These are phyloP conservation scores for Xylariaceae sp. DNA, from an alignment of 2,329 filamentous ascomycete genomes.

Conservation along the genomic window DNA sequence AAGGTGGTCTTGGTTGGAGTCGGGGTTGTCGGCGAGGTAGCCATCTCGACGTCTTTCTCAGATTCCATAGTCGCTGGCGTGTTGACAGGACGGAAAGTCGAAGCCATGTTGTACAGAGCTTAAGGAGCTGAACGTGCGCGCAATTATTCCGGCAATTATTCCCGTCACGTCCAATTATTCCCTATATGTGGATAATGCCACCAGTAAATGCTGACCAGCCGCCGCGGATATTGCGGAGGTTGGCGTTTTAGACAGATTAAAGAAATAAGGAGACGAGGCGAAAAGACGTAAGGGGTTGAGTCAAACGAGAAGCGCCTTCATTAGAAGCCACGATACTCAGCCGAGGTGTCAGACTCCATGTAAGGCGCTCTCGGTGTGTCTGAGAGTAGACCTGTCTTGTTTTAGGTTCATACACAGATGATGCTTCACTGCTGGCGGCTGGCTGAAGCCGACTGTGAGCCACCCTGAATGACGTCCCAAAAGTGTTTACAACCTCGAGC, in stretches of 20 bases:
- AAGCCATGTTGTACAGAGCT: slow-evolving; percentile 38
- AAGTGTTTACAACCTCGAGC: slow-evolving; percentile 10
- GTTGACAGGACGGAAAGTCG: slow-evolving; percentile 49
- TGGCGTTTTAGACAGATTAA: slow-evolving; percentile 18
- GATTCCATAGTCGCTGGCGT: slow-evolving; percentile 34
- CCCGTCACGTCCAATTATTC: neutral
- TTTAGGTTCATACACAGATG: neutral
- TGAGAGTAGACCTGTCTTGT: slow-evolving; percentile 4
- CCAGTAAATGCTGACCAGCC: neutral
- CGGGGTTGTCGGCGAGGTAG: slow-evolving; percentile 35
- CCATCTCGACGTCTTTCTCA: slow-evolving; percentile 27
- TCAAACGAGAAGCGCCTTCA: slow-evolving; percentile 11
- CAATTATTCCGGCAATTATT: too few relatives aligned
- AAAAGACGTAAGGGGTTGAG: slow-evolving; percentile 7
- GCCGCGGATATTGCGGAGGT: slow-evolving; percentile 15
- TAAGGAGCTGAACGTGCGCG: neutral
- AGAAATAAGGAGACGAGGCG: slow-evolving; percentile 10
- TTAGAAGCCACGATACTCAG: slow-evolving; percentile 26
- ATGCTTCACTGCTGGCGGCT: slow-evolving; percentile 18
- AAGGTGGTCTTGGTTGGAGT: slow-evolving; percentile 65
- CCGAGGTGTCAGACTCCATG: slow-evolving; percentile 19
- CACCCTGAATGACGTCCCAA: slow-evolving; percentile 16
- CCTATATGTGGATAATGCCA: neutral
- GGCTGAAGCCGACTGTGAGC: slow-evolving; percentile 22
- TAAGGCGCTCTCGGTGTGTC: slow-evolving; percentile 11